phyloP scores from a whole-genome alignment of 495 filamentous ascomycete genomes.

The Penicillium steckii region DNA sequence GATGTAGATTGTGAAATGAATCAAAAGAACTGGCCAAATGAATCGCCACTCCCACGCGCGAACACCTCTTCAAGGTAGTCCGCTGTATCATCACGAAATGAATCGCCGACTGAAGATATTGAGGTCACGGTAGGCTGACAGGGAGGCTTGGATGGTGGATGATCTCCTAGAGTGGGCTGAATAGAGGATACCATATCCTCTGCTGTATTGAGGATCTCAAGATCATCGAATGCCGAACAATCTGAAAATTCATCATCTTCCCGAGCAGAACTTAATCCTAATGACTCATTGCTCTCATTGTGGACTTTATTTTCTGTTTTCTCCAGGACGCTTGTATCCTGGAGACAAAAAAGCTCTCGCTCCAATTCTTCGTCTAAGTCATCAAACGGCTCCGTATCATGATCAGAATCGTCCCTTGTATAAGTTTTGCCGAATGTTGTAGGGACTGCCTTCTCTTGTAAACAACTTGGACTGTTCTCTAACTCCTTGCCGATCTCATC shows the following conservation, averaged over 20 bases:
- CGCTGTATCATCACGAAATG: conserved; percentile 45
- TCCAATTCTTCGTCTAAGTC: conserved; percentile 17
- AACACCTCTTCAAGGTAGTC: conserved; percentile 37
- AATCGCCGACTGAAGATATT: conserved; percentile 20
- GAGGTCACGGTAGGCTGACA: conserved; percentile 3
- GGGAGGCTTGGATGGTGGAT: neutral
- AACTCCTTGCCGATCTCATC: neutral
- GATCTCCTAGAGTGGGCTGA: neutral
- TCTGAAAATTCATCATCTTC: conserved; percentile 44
- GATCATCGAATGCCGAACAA: conserved; percentile 40
- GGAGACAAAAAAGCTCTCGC: conserved; percentile 13
- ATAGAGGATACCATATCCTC: conserved; percentile 15
- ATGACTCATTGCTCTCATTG: neutral
- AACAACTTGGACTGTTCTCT: neutral
- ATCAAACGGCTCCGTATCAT: conserved; percentile 10
- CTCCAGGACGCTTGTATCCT: conserved; percentile 5
- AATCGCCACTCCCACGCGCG: conserved; percentile 27
- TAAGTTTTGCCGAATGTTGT: too few species aligned
- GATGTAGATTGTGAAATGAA: conserved; percentile 13
- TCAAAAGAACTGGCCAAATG: conserved; percentile 27
- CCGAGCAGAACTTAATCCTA: neutral
- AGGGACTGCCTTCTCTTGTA: neutral
- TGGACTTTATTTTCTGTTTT: neutral
- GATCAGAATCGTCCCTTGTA: neutral
- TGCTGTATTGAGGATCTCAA: conserved; percentile 29